Base-by-base conservation (phyloP, 192 early-diverging fungal genomes). In the Linnemannia schmuckeri region DNA sequence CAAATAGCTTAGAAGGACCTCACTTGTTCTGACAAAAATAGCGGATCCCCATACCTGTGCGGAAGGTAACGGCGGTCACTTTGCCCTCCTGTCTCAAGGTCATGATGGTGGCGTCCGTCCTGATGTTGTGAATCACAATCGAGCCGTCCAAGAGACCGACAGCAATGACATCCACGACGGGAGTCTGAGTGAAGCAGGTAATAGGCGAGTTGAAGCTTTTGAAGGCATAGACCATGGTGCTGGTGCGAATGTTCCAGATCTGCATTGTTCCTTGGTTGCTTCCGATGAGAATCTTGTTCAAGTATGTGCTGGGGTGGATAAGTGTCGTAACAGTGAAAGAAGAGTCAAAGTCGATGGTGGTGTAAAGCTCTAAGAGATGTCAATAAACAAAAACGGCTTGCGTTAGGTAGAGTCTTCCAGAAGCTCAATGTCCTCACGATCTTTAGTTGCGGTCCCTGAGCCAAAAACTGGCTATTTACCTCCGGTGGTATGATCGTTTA, bases 261-360 rank as follows among this genome's bases (percentile, higher is more conserved):
- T 97, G 96, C 94, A 99, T 91, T 1, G 90, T 87, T 44, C 97
- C 98, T 83, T 99, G 93, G 20, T 90, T 92, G 81, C 96, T 96
- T 37, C 92, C 96, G 22, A 99, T 85, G 7, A 99, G 90, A 12
- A 99, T 91, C 88, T 99, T 99, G 92, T 99, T 99, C 44, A 99
- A 87, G 91, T 99, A 99, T 4, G 99, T 99, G 91, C 93, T 96
- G 35, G 99, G 99, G 78, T 99, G 99, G 57, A 99, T 89, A 17
- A 98, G 80, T 0, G 91, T 77, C 10, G 97, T 95, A 12, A 94
- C 90, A 38, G 91, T 91, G 86, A 98, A 98, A 1, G 90, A 78
- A 30, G 90, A 83, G 81, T 92, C 94, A 89, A 97, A 97, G 72
- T 95, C 92, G 49, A 97, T 89, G 75, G 93, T 91, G 1, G 94